Evolutionary conservation across 163 green algal genomes (phyloP).

Genomic region (Picocystis sp.): DNA sequence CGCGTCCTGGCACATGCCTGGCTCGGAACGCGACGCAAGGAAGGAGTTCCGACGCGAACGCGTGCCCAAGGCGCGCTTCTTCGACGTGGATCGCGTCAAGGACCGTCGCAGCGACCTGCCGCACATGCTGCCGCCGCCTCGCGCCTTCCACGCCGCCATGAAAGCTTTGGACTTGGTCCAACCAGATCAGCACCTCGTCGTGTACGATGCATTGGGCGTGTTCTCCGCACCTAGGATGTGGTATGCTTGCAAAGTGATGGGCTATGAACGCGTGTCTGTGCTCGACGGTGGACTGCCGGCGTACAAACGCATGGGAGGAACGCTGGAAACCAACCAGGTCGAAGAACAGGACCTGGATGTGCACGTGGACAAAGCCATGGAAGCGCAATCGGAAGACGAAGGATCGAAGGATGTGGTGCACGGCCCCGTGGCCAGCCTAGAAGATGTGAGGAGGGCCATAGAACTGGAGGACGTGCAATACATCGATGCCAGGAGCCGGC

Average conservation of each 20-base stretch:
- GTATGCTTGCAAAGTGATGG: conserved; percentile 44
- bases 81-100: conserved; percentile 55
- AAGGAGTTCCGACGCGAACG: not conserved
- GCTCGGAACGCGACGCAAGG: too few relatives aligned
- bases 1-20: too few relatives aligned
- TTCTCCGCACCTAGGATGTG: conserved; percentile 61
- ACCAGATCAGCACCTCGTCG: conserved; percentile 43
- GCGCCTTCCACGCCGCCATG: conserved; percentile 57
- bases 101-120: conserved; percentile 31
- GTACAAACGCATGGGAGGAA: conserved; percentile 37
- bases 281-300: conserved; percentile 71
- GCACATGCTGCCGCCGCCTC: conserved; percentile 77
- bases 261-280: conserved; percentile 44
- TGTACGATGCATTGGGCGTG: conserved; percentile 77
- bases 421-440: too few relatives aligned
- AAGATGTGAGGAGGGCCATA: too few relatives aligned
- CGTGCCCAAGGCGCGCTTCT: conserved; percentile 49
- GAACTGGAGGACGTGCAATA: conserved; percentile 15
- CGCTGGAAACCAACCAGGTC: conserved; percentile 21
- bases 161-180: conserved; percentile 55
- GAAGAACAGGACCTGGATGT: too few relatives aligned
- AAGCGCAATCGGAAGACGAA: too few relatives aligned
- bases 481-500: conserved; percentile 33
- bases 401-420: too few relatives aligned
- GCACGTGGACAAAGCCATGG: too few relatives aligned